Base-by-base conservation (phyloP, 495 filamentous ascomycete genomes). In the Neurospora sp. region DNA sequence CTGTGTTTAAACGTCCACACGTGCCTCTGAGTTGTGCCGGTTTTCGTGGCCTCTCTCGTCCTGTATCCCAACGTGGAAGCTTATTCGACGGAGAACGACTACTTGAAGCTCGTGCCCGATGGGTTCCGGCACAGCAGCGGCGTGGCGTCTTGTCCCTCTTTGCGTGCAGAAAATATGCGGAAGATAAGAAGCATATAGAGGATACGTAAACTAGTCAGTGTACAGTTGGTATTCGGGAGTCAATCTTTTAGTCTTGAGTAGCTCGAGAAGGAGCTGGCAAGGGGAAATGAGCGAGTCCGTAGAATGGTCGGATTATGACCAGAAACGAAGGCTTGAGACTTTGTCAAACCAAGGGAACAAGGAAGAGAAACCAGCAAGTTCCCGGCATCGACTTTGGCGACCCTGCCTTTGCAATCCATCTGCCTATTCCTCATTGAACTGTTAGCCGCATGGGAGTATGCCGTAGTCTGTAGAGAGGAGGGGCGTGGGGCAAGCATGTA, bases 361-460 rank as follows among this genome's bases (percentile, higher is more conserved):
- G 54, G 54, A 35, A 35, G 27, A 16, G 54, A 62, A 62, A 62
- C 48, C 27, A 62, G 54, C 54, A 35, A 62, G 54, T 62, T 27
- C 54, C 54, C 14, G 54, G 54, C 27, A 35, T 62, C 48, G 23
- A 62, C 54, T 35, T 35, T 35, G 54, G 54, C 54, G 54, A 62
- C 54, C 27, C 54, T 62, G 14, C 5, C 27, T 62, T 62, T 62
- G 27, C 54, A 62, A 62, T 62, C 54, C 54, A 62, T 62, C 27
- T 69, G 72, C 75, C 72, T 72, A 73, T 73, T 76, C 72, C 76
- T 72, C 76, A 71, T 77, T 76, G 71, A 71, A 77, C 73, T 71
- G 66, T 69, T 71, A 69, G 72, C 76, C 75, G 76, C 76, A 77
- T 73, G 74, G 69, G 70, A 76, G 73, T 70, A 70, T 77, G 74